Percentiles rank a stretch among this genome's conserved stretches.
Evolutionary conservation across 2,329 filamentous ascomycete species (phyloP).

Genomic region (Hortaea werneckii): DNA sequence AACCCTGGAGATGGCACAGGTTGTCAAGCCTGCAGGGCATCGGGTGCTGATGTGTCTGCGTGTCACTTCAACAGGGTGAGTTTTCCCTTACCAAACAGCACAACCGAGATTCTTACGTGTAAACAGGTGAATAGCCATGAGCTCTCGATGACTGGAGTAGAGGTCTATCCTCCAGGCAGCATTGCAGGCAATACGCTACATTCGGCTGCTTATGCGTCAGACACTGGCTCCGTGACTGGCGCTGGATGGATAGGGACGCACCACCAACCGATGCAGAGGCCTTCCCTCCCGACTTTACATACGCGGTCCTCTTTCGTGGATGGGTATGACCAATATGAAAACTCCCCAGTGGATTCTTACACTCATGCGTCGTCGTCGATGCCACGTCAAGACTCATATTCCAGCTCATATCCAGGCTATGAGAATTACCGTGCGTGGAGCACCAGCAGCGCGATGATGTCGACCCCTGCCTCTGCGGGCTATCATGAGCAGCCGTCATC

Average conservation of each 20-base stretch:
- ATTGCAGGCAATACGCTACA: neutral
- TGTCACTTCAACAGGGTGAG: conserved; percentile 76
- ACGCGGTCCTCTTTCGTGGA: conserved; percentile 16
- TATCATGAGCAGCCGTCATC: conserved; percentile 12
- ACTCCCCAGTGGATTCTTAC: conserved; percentile 20
- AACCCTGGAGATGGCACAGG: conserved; percentile 64
- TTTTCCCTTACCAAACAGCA: too few species aligned
- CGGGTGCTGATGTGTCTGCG: conserved; percentile 49
- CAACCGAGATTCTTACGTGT: too few species aligned
- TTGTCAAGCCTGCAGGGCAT: conserved; percentile 74
- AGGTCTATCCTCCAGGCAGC: conserved; percentile 5
- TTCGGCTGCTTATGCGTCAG: neutral
- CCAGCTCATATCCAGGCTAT: conserved; percentile 12
- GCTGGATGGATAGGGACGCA: conserved; percentile 1
- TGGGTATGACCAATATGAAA: conserved; percentile 20
- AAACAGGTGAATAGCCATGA: too few species aligned
- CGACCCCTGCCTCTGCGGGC: conserved; percentile 14
- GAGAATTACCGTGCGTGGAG: conserved; percentile 20
- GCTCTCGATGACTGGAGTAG: too few species aligned
- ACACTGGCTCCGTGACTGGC: too few species aligned
- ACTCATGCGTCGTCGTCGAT: conserved; percentile 12
- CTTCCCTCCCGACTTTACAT: conserved; percentile 18
- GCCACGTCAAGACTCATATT: conserved; percentile 17
- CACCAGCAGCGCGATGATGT: conserved; percentile 13
- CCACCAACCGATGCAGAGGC: conserved; percentile 8